phyloP scores from a whole-genome alignment of 345 rosid species.

The Barbarea vulgaris region DNA sequence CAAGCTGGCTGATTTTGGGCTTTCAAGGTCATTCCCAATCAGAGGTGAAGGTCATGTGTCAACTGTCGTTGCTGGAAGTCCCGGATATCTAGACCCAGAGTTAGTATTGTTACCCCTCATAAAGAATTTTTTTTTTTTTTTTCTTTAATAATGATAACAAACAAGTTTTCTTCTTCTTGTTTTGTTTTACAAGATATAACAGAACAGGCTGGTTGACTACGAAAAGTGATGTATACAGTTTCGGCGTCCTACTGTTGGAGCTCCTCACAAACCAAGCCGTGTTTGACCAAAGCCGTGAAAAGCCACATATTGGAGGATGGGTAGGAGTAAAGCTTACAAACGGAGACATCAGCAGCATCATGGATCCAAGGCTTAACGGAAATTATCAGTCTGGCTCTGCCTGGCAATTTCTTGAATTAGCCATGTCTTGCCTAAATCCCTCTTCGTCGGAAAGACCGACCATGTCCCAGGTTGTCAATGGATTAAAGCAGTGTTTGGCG shows the following conservation, averaged over 20 bases:
- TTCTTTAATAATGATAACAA: constrained; percentile 28
- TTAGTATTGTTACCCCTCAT: not conserved
- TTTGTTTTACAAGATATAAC: not conserved
- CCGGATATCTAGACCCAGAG: not conserved
- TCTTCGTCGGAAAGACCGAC: not conserved
- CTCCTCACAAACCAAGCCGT: constrained; percentile 39
- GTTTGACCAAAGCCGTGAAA: not conserved
- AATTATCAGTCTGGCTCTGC: constrained; percentile 35
- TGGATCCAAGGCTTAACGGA: constrained; percentile 43
- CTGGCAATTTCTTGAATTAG: constrained; percentile 31
- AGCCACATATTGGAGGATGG: constrained; percentile 25
- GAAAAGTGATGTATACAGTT: not conserved
- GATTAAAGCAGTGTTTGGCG: not conserved
- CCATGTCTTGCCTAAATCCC: not conserved
- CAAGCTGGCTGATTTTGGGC: constrained; percentile 43
- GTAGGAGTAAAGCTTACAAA: constrained; percentile 21
- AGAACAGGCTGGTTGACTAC: not conserved
- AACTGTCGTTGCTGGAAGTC: not conserved
- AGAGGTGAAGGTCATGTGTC: not conserved
- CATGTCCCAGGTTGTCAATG: not conserved
- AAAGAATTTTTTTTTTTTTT: not conserved
- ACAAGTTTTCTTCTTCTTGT: not conserved
- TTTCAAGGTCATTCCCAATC: not conserved
- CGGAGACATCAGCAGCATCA: constrained; percentile 41
- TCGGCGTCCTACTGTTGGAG: not conserved